Conservation (phyloP, 2,329 filamentous ascomycete species). For the Fusarium citri region DNA sequence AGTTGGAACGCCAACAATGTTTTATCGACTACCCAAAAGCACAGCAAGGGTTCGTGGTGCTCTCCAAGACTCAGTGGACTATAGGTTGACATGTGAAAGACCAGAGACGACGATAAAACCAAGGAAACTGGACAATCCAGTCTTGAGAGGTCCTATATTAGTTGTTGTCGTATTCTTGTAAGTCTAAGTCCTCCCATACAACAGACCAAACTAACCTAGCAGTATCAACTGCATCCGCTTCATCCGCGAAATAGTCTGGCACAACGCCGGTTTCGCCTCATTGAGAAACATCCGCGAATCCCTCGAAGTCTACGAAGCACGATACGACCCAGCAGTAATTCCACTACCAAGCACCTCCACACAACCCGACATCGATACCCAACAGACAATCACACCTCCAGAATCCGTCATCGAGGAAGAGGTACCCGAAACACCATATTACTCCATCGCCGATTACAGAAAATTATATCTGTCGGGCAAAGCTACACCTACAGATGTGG, state of each 20-base stretch:
- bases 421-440: slow-evolving; percentile 11
- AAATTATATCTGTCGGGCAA: slow-evolving; percentile 58
- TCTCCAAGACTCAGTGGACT: accelerated
- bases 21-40: slow-evolving; percentile 20
- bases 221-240: slow-evolving; percentile 36
- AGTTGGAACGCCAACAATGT: not conserved
- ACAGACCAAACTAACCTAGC: too few relatives aligned
- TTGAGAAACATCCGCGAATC: slow-evolving; percentile 64
- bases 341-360: slow-evolving; percentile 44
- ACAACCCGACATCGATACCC: not conserved
- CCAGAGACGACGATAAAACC: not conserved
- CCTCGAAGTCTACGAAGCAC: slow-evolving; percentile 63
- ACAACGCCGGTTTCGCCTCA: slow-evolving; percentile 70
- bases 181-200: not conserved
- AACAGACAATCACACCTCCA: not conserved
- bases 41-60: slow-evolving; percentile 3
- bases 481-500: slow-evolving; percentile 60
- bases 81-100: not conserved
- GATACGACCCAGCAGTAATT: slow-evolving; percentile 60
- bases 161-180: slow-evolving; percentile 12
- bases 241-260: slow-evolving; percentile 56
- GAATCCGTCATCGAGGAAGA: not conserved
- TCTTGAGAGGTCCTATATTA: not conserved
- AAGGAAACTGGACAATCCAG: slow-evolving; percentile 12
- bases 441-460: slow-evolving; percentile 60